These are phyloP conservation scores for Microdochium trichocladiopsis DNA, from an alignment of 2,329 filamentous ascomycete genomes.

Conservation along the genomic window DNA sequence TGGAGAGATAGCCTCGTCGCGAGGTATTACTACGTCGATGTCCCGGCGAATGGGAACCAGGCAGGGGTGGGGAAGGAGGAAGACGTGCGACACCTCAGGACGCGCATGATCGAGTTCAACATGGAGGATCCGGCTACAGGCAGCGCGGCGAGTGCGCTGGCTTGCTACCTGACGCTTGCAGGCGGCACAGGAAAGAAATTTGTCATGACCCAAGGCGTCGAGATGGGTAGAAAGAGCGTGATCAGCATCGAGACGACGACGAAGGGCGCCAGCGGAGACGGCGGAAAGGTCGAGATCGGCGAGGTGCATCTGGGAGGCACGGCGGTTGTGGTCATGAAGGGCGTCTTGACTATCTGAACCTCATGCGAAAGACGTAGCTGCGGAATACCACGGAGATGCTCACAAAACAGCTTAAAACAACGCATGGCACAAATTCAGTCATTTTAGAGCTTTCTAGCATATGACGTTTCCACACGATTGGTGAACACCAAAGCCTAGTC, in stretches of 20 bases:
- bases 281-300: conserved; percentile 7
- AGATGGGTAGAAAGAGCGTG: conserved; percentile 55
- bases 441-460: no score
- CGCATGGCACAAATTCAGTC: no score
- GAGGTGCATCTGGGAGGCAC: conserved; percentile 20
- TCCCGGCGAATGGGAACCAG: conserved; percentile 14
- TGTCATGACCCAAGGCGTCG: conserved; percentile 57
- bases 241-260: conserved; percentile 37
- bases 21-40: conserved; percentile 52
- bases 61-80: conserved; percentile 11
- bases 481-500: no score
- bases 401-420: no score
- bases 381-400: no score
- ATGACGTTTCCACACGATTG: no score
- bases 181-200: conserved; percentile 21
- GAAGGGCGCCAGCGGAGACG: conserved; percentile 1
- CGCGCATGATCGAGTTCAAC: conserved; percentile 50
- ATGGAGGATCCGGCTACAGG: conserved; percentile 56
- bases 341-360: conserved; percentile 8
- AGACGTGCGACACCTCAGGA: conserved; percentile 31
- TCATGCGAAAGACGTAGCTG: no score
- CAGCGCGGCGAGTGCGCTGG: conserved; percentile 52
- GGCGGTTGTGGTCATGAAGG: conserved; percentile 21
- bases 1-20: conserved; percentile 48
- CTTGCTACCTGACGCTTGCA: conserved; percentile 42